Evolutionary conservation across 1,139 yeast genomes (phyloP), one percentile per base, ranked within the genome.

Genomic region (Groenewaldozyma sp.): DNA sequence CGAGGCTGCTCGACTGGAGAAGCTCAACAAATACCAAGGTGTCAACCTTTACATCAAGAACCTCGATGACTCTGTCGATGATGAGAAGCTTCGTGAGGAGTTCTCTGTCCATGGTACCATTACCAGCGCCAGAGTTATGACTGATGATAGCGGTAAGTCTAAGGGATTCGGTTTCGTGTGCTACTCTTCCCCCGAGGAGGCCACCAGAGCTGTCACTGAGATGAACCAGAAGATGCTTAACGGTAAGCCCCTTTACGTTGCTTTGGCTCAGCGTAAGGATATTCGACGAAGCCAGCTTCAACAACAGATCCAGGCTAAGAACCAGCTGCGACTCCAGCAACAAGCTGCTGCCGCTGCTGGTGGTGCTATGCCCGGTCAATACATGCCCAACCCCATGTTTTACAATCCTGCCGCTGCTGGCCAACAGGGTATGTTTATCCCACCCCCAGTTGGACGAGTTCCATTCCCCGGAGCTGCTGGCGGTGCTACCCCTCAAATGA

Each of bases 81-180:
- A 93, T 59, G 97, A 83, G 65, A 77, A 75, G 67, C 79, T 91
- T 62, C 79, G 76, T 64, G 95, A 86, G 71, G 95, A 86, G 69
- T 91, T 91, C 64, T 73, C 86, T 59, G 86, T 93, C 52, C 86
- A 81, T 64, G 99, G 99, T 64, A 68, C 83, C 61, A 91, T 93
- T 70, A 86, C 97, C 54, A 84, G 95, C 49, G 96, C 93, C 53
- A 87, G 84, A 72, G 94, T 91, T 53, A 88, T 91, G 96, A 78
- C 82, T 60, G 95, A 86, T 63, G 96, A 88, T 58, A 67, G 77
- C 49, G 96, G 95, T 55, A 87, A 86, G 71, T 86, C 97, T 50
- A 88, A 84, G 74, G 97, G 98, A 54, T 91, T 91, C 64, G 98
- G 98, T 60, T 91, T 91, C 64, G 99, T 91, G 57, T 87, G 98